Evolutionary conservation across 2,329 filamentous ascomycete genomes (phyloP), one percentile per base, ranked within the genome.

Genomic region (Byssothecium circinans): DNA sequence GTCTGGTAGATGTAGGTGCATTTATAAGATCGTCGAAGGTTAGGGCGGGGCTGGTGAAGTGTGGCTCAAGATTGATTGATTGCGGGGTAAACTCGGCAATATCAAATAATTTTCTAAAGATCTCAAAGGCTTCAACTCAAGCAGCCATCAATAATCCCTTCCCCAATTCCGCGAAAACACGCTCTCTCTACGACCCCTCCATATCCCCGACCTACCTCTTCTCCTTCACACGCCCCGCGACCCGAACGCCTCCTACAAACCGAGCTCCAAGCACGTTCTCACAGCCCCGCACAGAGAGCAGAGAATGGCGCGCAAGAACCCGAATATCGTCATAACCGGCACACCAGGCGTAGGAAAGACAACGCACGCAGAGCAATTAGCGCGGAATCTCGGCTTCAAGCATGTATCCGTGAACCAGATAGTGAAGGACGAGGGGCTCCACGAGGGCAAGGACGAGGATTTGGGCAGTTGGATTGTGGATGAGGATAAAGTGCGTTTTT

Each of bases 281-380:
- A 25, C 5, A 25, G 23, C 23, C 10, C 23, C 23, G 23, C 23
- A 25, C 23, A 5, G 23, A 5, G 23, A 25, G 6, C 23, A 25
- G 23, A 25, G 10, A 25, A 74, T 73, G 68, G 64, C 70, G 50
- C 72, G 75, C 47, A 70, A 68, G 47, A 66, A 68, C 53, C 94
- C 94, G 23, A 99, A 97, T 72, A 90, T 99, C 64, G 87, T 99
- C 59, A 81, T 99, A 57, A 97, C 94, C 33, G 94, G 94, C 56
- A 99, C 94, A 17, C 94, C 94, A 0, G 94, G 94, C 45, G 90
- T 95, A 22, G 94, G 94, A 65, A 99, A 99, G 77, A 96, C 91
- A 15, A 95, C 89, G 7, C 91, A 96, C 70, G 89, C 88, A 67
- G 89, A 95, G 71, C 80, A 84, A 62, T 77, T 99, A 40, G 89